Evolutionary conservation across 129 eudicot genomes (phyloP), one percentile per base, ranked within the genome.

Genomic region (Deinandra increscens): DNA sequence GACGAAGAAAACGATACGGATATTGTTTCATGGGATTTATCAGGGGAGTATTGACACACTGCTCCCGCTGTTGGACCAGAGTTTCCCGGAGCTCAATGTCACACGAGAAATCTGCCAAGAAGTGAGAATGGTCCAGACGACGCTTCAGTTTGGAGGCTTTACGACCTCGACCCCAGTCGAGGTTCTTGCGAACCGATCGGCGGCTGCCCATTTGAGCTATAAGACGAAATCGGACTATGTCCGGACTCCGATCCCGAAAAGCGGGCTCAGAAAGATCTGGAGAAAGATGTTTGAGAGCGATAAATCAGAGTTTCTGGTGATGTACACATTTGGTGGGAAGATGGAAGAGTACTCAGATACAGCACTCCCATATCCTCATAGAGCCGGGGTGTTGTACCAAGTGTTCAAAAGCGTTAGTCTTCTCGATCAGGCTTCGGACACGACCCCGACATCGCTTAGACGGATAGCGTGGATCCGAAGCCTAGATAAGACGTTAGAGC

Each of bases 341-440:
- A 68, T 80, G 83, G 34, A 50, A 10, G 75, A 71, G 8, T 44
- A 68, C 13, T 15, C 60, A 7, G 78, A 69, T 6, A 20, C 69
- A n/a, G 78, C 73, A 5, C 51, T 38, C 41, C 76, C 83, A 0
- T 80, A 68, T 39, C 83, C 80, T 9, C 75, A 80, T 61, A 53
- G 80, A 9, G 51, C 59, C 2, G 59, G 59, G 59, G 59, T 51
- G 12, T 51, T 51, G 59, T 19, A 51, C 13, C 59, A 19, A 1
- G 4, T 51, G 59, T 4, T 7, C 6, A 51, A 51, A 33, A 4
- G 5, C 8, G 66, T 56, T 0, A 9, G 3, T n/a, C 12, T 71
- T 15, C 0, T 0, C 0, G 56, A 7, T 26, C 33, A 26, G 9
- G 0, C 44, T 0, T 61, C 75, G 3, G 43, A 66, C 22, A 37